Conservation (phyloP, 148 eudicot genomes). For the Rheum nobile region DNA sequence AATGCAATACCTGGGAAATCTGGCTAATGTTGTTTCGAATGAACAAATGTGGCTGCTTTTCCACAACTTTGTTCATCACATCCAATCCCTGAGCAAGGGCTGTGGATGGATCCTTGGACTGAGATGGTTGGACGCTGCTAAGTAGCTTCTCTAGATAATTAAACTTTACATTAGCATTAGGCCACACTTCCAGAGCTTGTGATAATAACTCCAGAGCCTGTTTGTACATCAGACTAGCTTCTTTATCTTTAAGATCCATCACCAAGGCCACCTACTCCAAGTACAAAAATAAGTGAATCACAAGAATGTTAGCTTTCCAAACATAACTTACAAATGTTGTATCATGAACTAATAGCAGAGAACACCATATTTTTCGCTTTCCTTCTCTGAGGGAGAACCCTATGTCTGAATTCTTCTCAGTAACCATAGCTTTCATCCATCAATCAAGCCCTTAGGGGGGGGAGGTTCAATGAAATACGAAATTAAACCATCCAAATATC, state of each 20-base stretch:
- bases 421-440: neutral
- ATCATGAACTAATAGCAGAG: neutral
- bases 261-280: constrained; percentile 72
- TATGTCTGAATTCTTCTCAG: neutral
- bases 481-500: neutral
- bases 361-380: neutral
- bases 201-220: constrained; percentile 92
- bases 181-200: constrained; percentile 99
- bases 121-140: constrained; percentile 82
- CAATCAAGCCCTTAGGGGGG: neutral
- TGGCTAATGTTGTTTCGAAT: constrained; percentile 85
- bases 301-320: neutral
- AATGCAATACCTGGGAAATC: constrained; percentile 31
- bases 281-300: neutral
- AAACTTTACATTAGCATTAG: constrained; percentile 97
- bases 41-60: constrained; percentile 95
- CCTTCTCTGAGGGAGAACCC: neutral
- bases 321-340: neutral
- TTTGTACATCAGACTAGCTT: constrained; percentile 88
- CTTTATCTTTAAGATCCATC: constrained; percentile 98
- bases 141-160: constrained; percentile 97
- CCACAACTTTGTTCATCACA: constrained; percentile 96
- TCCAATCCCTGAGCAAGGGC: constrained; percentile 97
- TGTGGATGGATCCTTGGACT: constrained; percentile 92
- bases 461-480: neutral